phyloP scores from a whole-genome alignment of 345 rosid species.

The Arabis alpina region DNA sequence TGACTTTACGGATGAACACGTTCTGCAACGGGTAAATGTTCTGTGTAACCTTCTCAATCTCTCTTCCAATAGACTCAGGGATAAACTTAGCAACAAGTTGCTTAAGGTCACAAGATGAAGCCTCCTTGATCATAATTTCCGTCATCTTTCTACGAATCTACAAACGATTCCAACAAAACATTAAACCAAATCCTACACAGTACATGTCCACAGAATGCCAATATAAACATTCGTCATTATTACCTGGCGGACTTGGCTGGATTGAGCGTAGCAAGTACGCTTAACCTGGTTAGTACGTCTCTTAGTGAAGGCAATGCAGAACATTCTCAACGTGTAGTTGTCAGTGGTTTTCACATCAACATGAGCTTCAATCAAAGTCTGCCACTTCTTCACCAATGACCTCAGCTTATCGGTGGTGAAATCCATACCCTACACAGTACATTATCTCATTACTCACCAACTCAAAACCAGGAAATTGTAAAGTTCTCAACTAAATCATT shows the following conservation, averaged over 20 bases:
- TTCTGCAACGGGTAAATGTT: slow-evolving; percentile 85
- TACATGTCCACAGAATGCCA: not conserved
- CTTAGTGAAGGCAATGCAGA: slow-evolving; percentile 91
- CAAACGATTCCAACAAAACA: not conserved
- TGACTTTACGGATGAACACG: slow-evolving; percentile 87
- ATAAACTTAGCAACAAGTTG: slow-evolving; percentile 76
- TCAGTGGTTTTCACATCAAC: slow-evolving; percentile 97
- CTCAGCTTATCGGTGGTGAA: slow-evolving; percentile 93
- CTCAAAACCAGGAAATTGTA: no score
- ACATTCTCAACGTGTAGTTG: slow-evolving; percentile 76
- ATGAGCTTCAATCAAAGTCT: slow-evolving; percentile 85
- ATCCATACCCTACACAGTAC: slow-evolving; percentile 60
- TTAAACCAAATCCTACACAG: not conserved
- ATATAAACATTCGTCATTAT: not conserved
- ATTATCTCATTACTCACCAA: no score
- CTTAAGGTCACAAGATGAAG: slow-evolving; percentile 85
- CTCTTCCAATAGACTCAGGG: slow-evolving; percentile 82
- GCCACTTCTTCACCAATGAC: slow-evolving; percentile 95
- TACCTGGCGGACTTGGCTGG: slow-evolving; percentile 87
- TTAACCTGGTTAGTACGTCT: slow-evolving; percentile 91
- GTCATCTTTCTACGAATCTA: slow-evolving; percentile 94
- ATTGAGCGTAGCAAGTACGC: slow-evolving; percentile 92
- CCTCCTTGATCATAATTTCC: slow-evolving; percentile 78
- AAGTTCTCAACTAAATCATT: no score
- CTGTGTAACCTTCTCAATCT: slow-evolving; percentile 81